A percentile compares a stretch with the other conserved stretches of the same genome.
Conservation (phyloP, 345 rosid species). For the Mercurialis annua region DNA sequence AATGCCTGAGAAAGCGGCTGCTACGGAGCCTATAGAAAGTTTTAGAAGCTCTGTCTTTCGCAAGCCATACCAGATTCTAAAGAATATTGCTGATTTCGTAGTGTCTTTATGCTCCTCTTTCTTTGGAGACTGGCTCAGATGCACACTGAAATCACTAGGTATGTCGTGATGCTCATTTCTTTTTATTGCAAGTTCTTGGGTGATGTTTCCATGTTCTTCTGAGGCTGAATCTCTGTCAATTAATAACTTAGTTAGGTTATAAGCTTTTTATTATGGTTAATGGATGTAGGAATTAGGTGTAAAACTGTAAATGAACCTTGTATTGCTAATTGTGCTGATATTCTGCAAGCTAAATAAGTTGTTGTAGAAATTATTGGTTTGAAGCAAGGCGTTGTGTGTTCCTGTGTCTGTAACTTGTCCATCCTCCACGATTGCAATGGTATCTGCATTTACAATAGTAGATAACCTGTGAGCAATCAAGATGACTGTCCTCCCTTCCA, state of each 20-base stretch:
- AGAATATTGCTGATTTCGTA: conserved; percentile 31
- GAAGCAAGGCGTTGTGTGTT: conserved; percentile 49
- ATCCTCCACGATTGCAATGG: conserved; percentile 49
- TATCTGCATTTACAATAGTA: conserved; percentile 54
- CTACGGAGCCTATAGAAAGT: conserved; percentile 40
- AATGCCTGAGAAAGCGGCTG: conserved; percentile 66
- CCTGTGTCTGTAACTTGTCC: conserved; percentile 57
- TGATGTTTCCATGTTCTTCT: conserved; percentile 15
- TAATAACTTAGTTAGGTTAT: conserved; percentile 14
- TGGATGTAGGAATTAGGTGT: not conserved
- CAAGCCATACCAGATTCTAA: conserved; percentile 57
- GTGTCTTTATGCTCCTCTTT: conserved; percentile 19
- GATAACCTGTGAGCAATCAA: conserved; percentile 62
- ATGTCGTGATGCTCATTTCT: conserved; percentile 17
- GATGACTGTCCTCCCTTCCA: conserved; percentile 57
- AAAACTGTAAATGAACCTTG: conserved; percentile 36
- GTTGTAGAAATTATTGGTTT: conserved; percentile 40
- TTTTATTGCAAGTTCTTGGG: conserved; percentile 12
- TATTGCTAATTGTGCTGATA: conserved; percentile 22
- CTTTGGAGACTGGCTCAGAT: conserved; percentile 14
- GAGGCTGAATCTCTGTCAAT: conserved; percentile 25
- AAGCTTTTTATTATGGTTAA: not conserved
- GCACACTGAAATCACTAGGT: conserved; percentile 2
- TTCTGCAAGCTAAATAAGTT: conserved; percentile 45
- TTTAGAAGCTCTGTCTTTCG: conserved; percentile 37